These are phyloP conservation scores for Cyberlindnera euphorbiiphila DNA, from an alignment of 805 yeast genomes.

Conservation along the genomic window DNA sequence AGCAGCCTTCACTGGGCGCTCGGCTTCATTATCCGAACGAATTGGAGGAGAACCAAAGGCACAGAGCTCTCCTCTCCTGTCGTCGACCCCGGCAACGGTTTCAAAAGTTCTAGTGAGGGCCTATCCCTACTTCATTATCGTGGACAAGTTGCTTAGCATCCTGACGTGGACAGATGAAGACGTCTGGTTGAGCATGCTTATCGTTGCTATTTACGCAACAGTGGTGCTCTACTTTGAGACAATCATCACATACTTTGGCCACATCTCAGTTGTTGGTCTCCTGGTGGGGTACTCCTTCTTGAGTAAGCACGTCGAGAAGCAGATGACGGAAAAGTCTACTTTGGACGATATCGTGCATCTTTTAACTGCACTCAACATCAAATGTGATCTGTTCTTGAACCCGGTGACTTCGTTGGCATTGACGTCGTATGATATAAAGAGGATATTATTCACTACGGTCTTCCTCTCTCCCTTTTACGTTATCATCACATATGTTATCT, in stretches of 20 bases:
- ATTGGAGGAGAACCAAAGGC: conserved; percentile 27
- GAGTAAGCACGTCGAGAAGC: conserved; percentile 52
- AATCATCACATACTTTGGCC: conserved; percentile 80
- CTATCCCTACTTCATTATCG: conserved; percentile 78
- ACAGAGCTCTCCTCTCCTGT: conserved; percentile 64
- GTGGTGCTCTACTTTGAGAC: conserved; percentile 73
- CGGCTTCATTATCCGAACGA: conserved; percentile 20
- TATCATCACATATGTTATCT: conserved; percentile 57
- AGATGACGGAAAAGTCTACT: conserved; percentile 67
- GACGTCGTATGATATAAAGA: conserved; percentile 71
- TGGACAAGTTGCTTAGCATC: conserved; percentile 65
- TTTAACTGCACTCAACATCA: conserved; percentile 67
- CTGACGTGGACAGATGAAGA: conserved; percentile 92
- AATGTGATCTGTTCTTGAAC: conserved; percentile 70
- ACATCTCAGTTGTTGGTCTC: conserved; percentile 60
- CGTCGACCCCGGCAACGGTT: conserved; percentile 88
- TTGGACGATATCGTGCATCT: conserved; percentile 81
- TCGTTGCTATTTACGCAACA: conserved; percentile 51
- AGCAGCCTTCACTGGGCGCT: conserved; percentile 39
- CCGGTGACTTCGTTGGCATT: conserved; percentile 78
- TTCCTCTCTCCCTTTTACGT: conserved; percentile 85
- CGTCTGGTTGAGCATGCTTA: conserved; percentile 65
- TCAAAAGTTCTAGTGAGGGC: conserved; percentile 77
- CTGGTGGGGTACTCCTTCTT: conserved; percentile 58
- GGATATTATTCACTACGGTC: conserved; percentile 78